Conservation (phyloP, 768 basidiomycete species). For the Macrolepiota dolichaula region DNA sequence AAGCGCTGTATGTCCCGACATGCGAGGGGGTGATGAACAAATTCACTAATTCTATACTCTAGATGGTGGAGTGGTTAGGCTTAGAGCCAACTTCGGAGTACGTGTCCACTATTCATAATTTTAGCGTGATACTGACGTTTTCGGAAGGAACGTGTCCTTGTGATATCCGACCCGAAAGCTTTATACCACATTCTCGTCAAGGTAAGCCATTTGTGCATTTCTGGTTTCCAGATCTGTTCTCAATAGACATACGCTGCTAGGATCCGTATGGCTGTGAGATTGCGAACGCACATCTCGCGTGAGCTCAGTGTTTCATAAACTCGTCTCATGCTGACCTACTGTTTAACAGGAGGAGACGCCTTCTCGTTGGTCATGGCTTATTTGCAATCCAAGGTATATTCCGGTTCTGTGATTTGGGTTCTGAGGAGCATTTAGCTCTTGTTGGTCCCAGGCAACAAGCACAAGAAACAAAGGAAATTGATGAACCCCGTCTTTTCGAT, state of each 20-base stretch:
- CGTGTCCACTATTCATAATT: conserved; percentile 3
- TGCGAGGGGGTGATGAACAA: not conserved
- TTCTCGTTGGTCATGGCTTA: conserved; percentile 18
- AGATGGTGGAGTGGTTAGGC: conserved; percentile 30
- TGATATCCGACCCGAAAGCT: conserved; percentile 40
- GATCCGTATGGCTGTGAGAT: conserved; percentile 27
- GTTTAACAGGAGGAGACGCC: not conserved
- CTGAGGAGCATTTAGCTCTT: no score
- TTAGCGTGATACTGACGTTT: not conserved
- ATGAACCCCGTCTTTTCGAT: conserved; percentile 35
- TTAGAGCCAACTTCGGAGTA: conserved; percentile 34
- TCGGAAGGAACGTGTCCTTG: conserved; percentile 27
- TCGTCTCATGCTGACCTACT: no score
- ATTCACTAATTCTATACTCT: not conserved
- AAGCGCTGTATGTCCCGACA: conserved; percentile 25
- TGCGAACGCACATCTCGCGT: no score
- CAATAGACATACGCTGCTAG: conserved; percentile 15
- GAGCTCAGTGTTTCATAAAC: no score
- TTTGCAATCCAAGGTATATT: conserved; percentile 15
- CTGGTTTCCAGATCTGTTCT: not conserved
- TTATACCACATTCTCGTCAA: conserved; percentile 43
- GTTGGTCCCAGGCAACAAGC: conserved; percentile 26
- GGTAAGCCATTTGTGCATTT: conserved; percentile 16
- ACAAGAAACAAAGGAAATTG: conserved; percentile 34
- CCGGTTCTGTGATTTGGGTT: no score